Evolutionary conservation across 768 basidiomycete genomes (phyloP).

Genomic region (Russula sp.): DNA sequence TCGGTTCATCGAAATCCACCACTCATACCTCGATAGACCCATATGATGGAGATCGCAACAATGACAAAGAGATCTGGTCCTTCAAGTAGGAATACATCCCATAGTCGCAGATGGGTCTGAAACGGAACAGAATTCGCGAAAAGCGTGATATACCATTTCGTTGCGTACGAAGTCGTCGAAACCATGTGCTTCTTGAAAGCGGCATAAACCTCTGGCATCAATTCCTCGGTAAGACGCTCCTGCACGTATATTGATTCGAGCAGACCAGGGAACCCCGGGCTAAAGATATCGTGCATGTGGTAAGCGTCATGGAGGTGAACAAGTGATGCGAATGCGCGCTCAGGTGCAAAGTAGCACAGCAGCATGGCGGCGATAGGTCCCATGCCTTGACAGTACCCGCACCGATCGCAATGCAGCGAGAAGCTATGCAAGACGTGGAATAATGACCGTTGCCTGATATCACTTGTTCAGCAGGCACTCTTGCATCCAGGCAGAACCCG

Average conservation of each 20-base stretch:
- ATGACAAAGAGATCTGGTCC: constrained; percentile 85
- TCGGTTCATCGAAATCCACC: neutral
- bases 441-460: constrained; percentile 75
- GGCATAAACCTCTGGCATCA: constrained; percentile 85
- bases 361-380: constrained; percentile 94
- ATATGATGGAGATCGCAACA: constrained; percentile 81
- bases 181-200: constrained; percentile 87
- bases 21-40: constrained; percentile 76
- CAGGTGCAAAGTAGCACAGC: constrained; percentile 88
- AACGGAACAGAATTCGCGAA: constrained; percentile 95
- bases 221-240: constrained; percentile 76
- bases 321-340: constrained; percentile 76
- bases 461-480: neutral
- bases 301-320: constrained; percentile 88
- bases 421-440: constrained; percentile 94
- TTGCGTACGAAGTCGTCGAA: constrained; percentile 90
- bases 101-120: constrained; percentile 86
- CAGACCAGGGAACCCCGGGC: constrained; percentile 91
- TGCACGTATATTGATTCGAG: constrained; percentile 95
- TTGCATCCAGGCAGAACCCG: neutral
- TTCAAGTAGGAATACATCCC: constrained; percentile 91
- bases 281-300: constrained; percentile 80
- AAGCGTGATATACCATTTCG: constrained; percentile 99
- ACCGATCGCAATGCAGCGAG: constrained; percentile 73
- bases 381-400: constrained; percentile 99